Conservation (phyloP, 2,329 filamentous ascomycete species). For the Fusarium brachygibbosum region DNA sequence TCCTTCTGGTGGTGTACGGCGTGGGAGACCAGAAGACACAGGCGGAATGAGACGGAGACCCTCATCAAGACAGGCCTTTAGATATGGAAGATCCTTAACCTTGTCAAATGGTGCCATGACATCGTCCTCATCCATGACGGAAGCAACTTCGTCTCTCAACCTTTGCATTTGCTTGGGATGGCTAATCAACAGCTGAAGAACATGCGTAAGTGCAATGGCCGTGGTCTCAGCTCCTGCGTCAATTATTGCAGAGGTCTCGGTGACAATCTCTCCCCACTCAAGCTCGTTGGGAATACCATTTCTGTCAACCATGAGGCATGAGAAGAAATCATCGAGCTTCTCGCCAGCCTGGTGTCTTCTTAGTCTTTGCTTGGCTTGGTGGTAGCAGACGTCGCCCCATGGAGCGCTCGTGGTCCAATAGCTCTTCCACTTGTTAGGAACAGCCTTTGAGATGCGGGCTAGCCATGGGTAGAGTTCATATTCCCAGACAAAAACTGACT, state of each 20-base stretch:
- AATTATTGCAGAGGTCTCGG: conserved; percentile 67
- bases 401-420: conserved; percentile 50
- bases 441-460: conserved; percentile 61
- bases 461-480: conserved; percentile 65
- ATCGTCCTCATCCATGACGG: conserved; percentile 58
- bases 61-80: conserved; percentile 66
- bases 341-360: conserved; percentile 57
- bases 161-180: conserved; percentile 57
- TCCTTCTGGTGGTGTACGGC: conserved; percentile 49
- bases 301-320: conserved; percentile 64
- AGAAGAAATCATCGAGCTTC: conserved; percentile 71
- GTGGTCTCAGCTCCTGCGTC: conserved; percentile 67
- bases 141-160: conserved; percentile 61
- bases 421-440: conserved; percentile 57
- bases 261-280: conserved; percentile 70
- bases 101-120: conserved; percentile 63
- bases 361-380: conserved; percentile 54
- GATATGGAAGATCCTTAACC: conserved; percentile 64
- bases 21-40: conserved; percentile 49
- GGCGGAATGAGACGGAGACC: conserved; percentile 53
- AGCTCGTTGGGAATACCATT: conserved; percentile 55
- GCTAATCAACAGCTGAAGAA: conserved; percentile 65
- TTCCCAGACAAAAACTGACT: conserved; percentile 64
- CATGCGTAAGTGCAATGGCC: conserved; percentile 63
- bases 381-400: conserved; percentile 57